Evolutionary conservation across 306 rosid genomes (phyloP).

Genomic region (Hylodesmum podocarpum): DNA sequence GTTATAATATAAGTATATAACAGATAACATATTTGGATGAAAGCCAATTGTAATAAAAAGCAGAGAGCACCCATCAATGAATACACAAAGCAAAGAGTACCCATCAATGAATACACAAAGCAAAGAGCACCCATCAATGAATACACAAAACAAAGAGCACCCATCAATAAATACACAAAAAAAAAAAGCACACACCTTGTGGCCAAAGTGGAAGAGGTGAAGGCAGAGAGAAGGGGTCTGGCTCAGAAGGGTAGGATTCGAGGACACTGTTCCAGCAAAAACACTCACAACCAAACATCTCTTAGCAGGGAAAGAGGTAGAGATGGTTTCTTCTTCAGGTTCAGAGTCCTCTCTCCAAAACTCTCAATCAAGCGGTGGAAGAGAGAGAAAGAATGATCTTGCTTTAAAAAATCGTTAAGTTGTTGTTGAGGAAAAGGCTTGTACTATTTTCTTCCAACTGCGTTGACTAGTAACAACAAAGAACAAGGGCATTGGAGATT

Average conservation of each 20-base stretch:
- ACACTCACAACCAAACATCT: slow-evolving; percentile 63
- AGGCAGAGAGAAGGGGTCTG: slow-evolving; percentile 61
- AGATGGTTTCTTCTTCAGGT: background rate
- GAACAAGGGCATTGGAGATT: background rate
- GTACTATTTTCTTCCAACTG: background rate
- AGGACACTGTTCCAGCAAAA: slow-evolving; percentile 53
- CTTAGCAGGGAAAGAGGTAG: background rate
- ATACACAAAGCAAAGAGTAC: too few species aligned
- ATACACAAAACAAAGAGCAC: too few species aligned
- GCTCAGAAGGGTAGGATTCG: slow-evolving; percentile 30
- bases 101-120: too few species aligned
- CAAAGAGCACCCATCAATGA: too few species aligned
- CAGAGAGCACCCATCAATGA: too few species aligned
- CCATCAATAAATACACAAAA: background rate
- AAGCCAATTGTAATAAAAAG: too few species aligned
- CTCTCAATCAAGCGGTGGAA: background rate
- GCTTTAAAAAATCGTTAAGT: too few species aligned
- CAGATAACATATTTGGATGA: background rate
- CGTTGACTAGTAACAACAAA: background rate
- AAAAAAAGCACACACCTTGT: slow-evolving; percentile 45
- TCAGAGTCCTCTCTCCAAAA: background rate
- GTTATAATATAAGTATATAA: background rate
- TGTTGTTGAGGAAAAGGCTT: background rate
- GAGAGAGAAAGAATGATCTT: background rate
- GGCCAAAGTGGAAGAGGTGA: slow-evolving; percentile 71